phyloP scores from a whole-genome alignment of 1,284 basidiomycete genomes.

The Phylloboletellus chloephorus region DNA sequence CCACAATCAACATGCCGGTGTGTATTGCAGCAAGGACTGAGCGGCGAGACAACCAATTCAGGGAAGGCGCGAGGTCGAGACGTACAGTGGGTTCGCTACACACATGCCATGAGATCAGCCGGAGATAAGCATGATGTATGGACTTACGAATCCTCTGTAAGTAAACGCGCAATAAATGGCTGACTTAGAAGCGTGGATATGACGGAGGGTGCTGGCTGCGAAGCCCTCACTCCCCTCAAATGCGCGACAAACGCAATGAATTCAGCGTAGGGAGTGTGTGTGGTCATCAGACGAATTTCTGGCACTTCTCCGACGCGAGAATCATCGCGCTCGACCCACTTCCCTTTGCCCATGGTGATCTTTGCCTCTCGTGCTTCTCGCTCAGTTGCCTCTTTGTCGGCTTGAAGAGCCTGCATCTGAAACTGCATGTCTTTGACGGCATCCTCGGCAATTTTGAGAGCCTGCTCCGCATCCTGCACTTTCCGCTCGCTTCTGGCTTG shows the following conservation, averaged over 20 bases:
- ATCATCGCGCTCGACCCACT: conserved; percentile 49
- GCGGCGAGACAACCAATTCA: conserved; percentile 90
- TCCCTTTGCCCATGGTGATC: conserved; percentile 58
- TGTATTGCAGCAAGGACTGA: conserved; percentile 85
- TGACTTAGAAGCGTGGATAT: conserved; percentile 71
- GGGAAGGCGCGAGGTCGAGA: conserved; percentile 87
- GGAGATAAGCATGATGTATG: conserved; percentile 7
- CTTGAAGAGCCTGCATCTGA: conserved; percentile 72
- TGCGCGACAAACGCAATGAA: conserved; percentile 81
- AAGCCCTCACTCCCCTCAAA: conserved; percentile 66
- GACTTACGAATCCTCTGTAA: conserved; percentile 84
- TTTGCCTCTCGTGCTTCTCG: conserved; percentile 45
- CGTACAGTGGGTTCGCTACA: conserved; percentile 83
- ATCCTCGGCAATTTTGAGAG: conserved; percentile 81
- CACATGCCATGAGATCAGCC: conserved; percentile 7
- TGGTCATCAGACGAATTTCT: conserved; percentile 47
- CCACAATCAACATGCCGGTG: conserved; percentile 83
- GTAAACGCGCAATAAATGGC: conserved; percentile 79
- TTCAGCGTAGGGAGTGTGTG: conserved; percentile 80
- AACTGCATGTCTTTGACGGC: conserved; percentile 79
- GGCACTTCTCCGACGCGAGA: conserved; percentile 16
- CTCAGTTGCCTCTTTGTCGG: conserved; percentile 59
- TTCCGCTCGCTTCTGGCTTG: conserved; percentile 78
- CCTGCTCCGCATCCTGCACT: conserved; percentile 73
- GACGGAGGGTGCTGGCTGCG: conserved; percentile 49